Base-by-base conservation (phyloP, 2,329 filamentous ascomycete genomes). In the Fusarium sp. region DNA sequence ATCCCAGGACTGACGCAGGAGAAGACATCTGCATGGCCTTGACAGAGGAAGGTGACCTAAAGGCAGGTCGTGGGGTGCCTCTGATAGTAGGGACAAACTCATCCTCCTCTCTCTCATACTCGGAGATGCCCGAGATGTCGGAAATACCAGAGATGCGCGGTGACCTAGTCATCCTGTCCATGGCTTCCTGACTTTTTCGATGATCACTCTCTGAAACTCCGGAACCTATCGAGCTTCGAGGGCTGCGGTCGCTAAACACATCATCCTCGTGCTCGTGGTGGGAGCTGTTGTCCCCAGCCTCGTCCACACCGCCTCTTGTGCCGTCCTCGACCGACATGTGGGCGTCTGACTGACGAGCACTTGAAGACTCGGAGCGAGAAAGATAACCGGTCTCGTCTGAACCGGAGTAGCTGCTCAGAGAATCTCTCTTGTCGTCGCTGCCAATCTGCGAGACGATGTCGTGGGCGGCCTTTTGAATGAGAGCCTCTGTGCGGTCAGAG, bases 11-110 rank as follows among this genome's bases (percentile, higher is more conserved):
- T 0, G 90, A 91, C 0, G 87, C 84, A 0, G 90, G 84, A 0
- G 91, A 93, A 2, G 88, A 88, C 90, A 94, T 92, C 73, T 94
- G 92, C 82, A 94, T 87, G 1, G 91, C 91, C 58, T 90, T 90
- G 9, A 94, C 89, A 14, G 90, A 91, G 2, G 92, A 92, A 0
- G 92, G 89, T 14, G 92, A 92, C 56, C 92, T 87, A 79, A 94
- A 94, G 1, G 89, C 87, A 6, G 91, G 89, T 4, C 92, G 88
- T 10, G 87, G 86, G 9, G 88, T 89, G 9, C 87, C 86, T 62
- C 91, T 88, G 24, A 87, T 84, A n/a, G 88, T 88, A 3, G 88
- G 85, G 2, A 87, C 75, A 68, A 88, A 89, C 17, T 86, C 83
- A 1, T 87, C 83, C 1, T 86, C 84, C 12, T 84, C 82, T 9